phyloP scores from a whole-genome alignment of 352 stramenopile genomes.

The Phytopythium helicoides region DNA sequence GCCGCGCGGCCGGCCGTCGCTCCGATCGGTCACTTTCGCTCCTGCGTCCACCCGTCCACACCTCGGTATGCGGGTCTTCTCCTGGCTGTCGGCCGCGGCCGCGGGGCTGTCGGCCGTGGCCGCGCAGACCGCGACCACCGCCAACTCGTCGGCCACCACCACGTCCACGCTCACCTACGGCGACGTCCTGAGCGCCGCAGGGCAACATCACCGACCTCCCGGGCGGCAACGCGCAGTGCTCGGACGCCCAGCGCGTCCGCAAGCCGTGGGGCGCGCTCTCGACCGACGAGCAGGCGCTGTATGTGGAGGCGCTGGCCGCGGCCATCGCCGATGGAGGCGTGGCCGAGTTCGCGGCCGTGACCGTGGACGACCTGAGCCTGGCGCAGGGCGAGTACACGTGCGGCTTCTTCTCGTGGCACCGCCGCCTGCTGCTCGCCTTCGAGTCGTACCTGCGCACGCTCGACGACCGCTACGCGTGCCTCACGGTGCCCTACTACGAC shows the following conservation, averaged over 20 bases:
- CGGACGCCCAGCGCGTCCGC: constrained; percentile 31
- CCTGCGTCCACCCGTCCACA: neutral
- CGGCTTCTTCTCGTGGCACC: constrained; percentile 67
- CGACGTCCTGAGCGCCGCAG: constrained; percentile 32
- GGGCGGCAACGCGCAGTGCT: constrained; percentile 48
- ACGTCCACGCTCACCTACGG: constrained; percentile 27
- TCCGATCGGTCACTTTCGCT: constrained; percentile 3
- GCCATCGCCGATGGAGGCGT: constrained; percentile 43
- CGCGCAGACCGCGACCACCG: constrained; percentile 8
- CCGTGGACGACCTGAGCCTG: constrained; percentile 40
- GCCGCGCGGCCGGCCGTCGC: too few species aligned
- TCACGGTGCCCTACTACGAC: constrained; percentile 82
- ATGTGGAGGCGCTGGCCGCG: constrained; percentile 44
- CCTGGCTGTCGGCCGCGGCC: constrained; percentile 6
- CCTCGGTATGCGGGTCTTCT: constrained; percentile 2
- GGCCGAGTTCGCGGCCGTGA: constrained; percentile 47
- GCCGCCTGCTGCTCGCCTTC: constrained; percentile 56
- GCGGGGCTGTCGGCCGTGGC: constrained; percentile 6
- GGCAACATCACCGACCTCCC: constrained; percentile 45
- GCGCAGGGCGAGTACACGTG: constrained; percentile 55
- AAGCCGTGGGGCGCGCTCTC: constrained; percentile 49
- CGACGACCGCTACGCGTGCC: constrained; percentile 49
- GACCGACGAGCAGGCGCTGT: constrained; percentile 45
- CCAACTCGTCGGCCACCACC: constrained; percentile 13
- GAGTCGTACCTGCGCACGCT: constrained; percentile 66